Base-by-base conservation (phyloP, 31 red algal species). In the Odonthalia washingtoniensis region DNA sequence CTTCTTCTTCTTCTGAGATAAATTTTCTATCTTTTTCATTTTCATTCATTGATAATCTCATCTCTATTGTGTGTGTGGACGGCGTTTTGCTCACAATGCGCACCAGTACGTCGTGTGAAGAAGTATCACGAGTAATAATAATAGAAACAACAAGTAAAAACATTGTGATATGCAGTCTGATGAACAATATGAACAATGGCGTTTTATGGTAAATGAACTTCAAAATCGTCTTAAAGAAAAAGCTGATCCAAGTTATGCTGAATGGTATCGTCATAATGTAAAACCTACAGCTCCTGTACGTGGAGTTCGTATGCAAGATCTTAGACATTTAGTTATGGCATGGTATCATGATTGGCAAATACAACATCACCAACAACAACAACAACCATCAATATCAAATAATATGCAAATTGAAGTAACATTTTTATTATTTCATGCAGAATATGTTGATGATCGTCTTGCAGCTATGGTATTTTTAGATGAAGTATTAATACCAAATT, bases 381-480 rank as follows among this genome's bases (percentile, higher is more conserved):
- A 74, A 1, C 2, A 16, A 0, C 45, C 67, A 24, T 26, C 65
- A 28, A 78, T 85, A 36, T 72, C 61, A 18, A 1, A 5, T 5
- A 5, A 78, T 2, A 14, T 70, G 1, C 24, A 85, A 36, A 33
- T 73, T 5, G 33, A 37, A 12, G 63, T 91, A 35, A 72, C 81
- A 30, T 69, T 85, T 27, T 46, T 53, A 38, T 74, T 91, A 26
- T 74, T 91, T 31, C 80, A 75, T 60, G 66, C 75, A 5, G 34
- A 53, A 41, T 84, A 41, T 61, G 63, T 91, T 24, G 89, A 91
- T 39, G 89, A 91, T 42, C 69, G 81, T 36, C 73, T 91, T 52
- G 81, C 89, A 2, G 72, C 80, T 9, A 91, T 91, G 4, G 52
- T 91, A 24, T 80, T 78, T 46, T n/a, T 91, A 5, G 36, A 61